Conservation (phyloP, 495 filamentous ascomycete genomes). For the Penicillium desertorum region DNA sequence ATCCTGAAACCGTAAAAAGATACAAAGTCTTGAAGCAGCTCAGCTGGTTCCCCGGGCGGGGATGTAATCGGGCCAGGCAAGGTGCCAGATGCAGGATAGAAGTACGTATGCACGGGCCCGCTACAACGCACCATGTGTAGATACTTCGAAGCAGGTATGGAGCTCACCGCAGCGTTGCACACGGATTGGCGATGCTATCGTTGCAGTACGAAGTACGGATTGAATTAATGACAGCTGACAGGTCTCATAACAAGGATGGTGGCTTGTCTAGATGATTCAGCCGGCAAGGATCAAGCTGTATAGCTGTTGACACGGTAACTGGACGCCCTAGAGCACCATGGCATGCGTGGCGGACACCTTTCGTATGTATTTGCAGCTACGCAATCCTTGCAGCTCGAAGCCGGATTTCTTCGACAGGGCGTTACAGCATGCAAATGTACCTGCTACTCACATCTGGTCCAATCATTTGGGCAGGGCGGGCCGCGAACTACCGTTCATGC, state of each 20-base stretch:
- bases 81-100: conserved; percentile 1
- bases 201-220: background rate
- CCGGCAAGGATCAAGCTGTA: conserved; percentile 6
- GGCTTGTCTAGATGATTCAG: background rate
- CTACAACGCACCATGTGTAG: conserved; percentile 3
- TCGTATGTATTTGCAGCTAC: conserved; percentile 2
- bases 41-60: background rate
- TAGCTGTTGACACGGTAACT: conserved; percentile 6
- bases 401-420: background rate
- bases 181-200: background rate
- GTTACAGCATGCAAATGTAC: conserved; percentile 6
- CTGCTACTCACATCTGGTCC: conserved; percentile 4
- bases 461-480: conserved; percentile 2
- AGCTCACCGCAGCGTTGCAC: background rate
- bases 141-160: background rate
- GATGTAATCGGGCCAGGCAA: conserved; percentile 6
- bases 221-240: background rate
- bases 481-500: conserved; percentile 32
- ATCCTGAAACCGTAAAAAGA: conserved; percentile 3
- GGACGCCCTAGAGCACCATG: background rate
- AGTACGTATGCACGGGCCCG: background rate
- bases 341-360: background rate
- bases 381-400: conserved; percentile 5
- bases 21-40: background rate
- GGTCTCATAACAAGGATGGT: conserved; percentile 7